Conservation (phyloP, 148 eudicot species). For the Rhododendron ovatum region DNA sequence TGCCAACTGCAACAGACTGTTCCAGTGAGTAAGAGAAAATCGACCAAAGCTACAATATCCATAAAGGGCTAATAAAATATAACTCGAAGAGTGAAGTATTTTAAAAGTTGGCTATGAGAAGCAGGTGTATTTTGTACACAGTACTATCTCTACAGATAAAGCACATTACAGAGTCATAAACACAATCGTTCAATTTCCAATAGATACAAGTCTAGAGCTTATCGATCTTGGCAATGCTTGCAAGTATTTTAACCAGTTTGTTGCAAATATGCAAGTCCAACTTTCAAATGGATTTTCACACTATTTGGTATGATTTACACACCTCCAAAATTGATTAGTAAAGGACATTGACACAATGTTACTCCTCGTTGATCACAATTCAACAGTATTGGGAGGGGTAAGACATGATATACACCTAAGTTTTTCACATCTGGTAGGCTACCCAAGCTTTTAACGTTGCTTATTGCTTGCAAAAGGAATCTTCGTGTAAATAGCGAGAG, state of each 20-base stretch:
- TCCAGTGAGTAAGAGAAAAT: slow-evolving; percentile 7
- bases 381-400: too few species aligned
- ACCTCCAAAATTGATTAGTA: neutral
- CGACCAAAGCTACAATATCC: neutral
- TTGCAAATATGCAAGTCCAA: neutral
- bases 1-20: slow-evolving; percentile 58
- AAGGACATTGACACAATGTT: neutral
- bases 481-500: too few species aligned
- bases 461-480: neutral
- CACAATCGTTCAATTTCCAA: neutral
- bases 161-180: neutral
- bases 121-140: neutral
- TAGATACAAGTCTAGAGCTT: neutral
- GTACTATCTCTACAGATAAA: neutral
- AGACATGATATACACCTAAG: neutral
- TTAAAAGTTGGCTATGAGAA: neutral
- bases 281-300: neutral
- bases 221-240: neutral
- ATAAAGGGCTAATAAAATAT: neutral
- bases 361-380: neutral
- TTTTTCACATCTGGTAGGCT: neutral
- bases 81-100: neutral
- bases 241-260: neutral
- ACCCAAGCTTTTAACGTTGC: neutral
- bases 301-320: neutral